Percentiles rank a stretch among this genome's conserved stretches.
These are phyloP conservation scores for Lentinula edodes DNA, from an alignment of 768 basidiomycete genomes.

Conservation along the genomic window DNA sequence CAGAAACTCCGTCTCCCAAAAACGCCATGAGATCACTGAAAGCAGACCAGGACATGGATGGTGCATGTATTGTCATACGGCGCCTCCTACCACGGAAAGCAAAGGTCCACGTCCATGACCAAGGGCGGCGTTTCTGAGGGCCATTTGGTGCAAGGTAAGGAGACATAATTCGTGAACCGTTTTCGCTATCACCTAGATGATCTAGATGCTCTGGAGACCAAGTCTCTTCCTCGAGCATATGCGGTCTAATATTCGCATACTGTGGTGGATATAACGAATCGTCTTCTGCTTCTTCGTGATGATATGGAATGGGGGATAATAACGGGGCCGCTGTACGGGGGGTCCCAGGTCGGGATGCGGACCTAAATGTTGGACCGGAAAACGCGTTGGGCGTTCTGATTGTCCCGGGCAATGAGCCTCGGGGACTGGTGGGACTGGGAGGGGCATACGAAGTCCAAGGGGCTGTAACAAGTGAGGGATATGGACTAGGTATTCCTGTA, in stretches of 20 bases:
- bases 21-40: constrained; percentile 11
- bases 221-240: constrained; percentile 22
- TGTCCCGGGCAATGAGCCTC: constrained; percentile 27
- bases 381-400: constrained; percentile 33
- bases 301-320: constrained; percentile 27
- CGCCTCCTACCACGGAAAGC: constrained; percentile 48
- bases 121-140: constrained; percentile 9
- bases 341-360: constrained; percentile 35
- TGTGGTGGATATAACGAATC: constrained; percentile 43
- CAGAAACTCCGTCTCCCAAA: constrained; percentile 11
- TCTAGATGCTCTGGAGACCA: constrained; percentile 29
- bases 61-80: constrained; percentile 43
- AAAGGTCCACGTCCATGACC: constrained; percentile 50
- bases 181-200: not conserved
- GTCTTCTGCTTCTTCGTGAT: constrained; percentile 44
- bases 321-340: constrained; percentile 31
- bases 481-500: constrained; percentile 6
- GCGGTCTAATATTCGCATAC: constrained; percentile 35
- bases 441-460: constrained; percentile 39
- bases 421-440: constrained; percentile 32
- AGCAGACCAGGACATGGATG: constrained; percentile 22
- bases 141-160: constrained; percentile 8
- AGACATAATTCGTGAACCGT: constrained; percentile 19
- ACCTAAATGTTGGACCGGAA: constrained; percentile 33
- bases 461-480: constrained; percentile 25